A percentile compares a stretch with the other conserved stretches of the same genome.
Conservation (phyloP, 805 yeast genomes). For the Candida alai region DNA sequence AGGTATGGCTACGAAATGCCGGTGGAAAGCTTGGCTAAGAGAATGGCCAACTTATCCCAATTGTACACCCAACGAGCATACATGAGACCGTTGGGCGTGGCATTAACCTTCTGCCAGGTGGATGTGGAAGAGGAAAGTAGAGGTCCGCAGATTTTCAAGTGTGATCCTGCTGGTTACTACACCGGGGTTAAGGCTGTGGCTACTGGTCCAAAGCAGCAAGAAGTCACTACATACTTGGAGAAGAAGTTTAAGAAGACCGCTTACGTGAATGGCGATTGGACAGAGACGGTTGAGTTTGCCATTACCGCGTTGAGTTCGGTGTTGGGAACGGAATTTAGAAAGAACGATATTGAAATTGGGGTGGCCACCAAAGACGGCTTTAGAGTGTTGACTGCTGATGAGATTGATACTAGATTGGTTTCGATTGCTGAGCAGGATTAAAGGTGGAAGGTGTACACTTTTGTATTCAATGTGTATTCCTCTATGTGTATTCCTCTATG, state of each 20-base stretch:
- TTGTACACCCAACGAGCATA: slow-evolving; percentile 96
- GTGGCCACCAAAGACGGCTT: slow-evolving; percentile 75
- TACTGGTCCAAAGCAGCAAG: slow-evolving; percentile 97
- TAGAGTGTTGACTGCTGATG: slow-evolving; percentile 70
- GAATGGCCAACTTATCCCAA: slow-evolving; percentile 95
- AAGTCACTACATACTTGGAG: slow-evolving; percentile 84
- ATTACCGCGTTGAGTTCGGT: slow-evolving; percentile 83
- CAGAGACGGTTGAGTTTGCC: slow-evolving; percentile 82
- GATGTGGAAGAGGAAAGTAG: slow-evolving; percentile 68
- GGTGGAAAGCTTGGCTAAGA: slow-evolving; percentile 83
- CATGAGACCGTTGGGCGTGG: slow-evolving; percentile 97
- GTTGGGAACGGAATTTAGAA: slow-evolving; percentile 88
- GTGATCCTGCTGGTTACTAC: slow-evolving; percentile 97
- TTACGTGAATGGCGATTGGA: slow-evolving; percentile 77
- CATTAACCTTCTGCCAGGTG: slow-evolving; percentile 79
- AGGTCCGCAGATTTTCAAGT: slow-evolving; percentile 87
- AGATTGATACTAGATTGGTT: slow-evolving; percentile 90
- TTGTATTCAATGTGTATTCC: too few species aligned
- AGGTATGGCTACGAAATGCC: slow-evolving; percentile 97
- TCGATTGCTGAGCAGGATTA: slow-evolving; percentile 96
- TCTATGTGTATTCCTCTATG: too few species aligned
- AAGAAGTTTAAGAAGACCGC: slow-evolving; percentile 77
- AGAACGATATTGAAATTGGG: slow-evolving; percentile 90
- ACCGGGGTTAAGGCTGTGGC: slow-evolving; percentile 89
- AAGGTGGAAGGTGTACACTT: too few species aligned